A percentile compares a stretch with the other conserved stretches of the same genome.
Evolutionary conservation across 768 basidiomycete genomes (phyloP).

Genomic region (Auriscalpium vulgare): DNA sequence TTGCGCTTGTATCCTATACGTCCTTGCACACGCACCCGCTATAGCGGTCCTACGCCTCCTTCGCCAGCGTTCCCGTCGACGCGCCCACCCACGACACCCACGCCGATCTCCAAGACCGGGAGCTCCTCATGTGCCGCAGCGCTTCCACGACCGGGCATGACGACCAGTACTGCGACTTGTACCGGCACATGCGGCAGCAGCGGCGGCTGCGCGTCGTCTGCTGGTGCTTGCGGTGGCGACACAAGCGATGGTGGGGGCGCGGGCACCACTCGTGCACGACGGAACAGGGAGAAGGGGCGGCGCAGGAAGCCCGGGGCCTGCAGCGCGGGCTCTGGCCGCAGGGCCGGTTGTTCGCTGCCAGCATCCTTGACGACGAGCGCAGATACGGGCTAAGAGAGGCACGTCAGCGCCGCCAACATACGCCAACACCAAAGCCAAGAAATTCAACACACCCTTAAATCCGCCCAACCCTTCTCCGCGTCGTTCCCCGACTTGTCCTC

Average conservation of each 20-base stretch:
- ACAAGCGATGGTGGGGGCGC: neutral
- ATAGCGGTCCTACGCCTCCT: too few relatives aligned
- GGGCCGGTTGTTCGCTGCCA: too few relatives aligned
- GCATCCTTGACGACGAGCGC: neutral
- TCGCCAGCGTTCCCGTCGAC: too few relatives aligned
- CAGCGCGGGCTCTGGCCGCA: too few relatives aligned
- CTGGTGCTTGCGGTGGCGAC: neutral
- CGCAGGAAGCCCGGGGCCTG: too few relatives aligned
- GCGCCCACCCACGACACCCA: neutral
- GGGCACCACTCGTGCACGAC: neutral
- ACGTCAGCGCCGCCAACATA: neutral
- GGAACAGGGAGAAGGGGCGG: too few relatives aligned
- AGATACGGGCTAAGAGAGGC: neutral
- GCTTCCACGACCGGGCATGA: neutral
- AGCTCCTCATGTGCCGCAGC: neutral
- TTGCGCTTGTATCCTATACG: too few relatives aligned
- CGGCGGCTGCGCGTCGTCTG: neutral
- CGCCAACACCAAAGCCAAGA: neutral
- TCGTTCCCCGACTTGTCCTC: neutral
- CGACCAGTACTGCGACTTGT: neutral
- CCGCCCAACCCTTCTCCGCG: slow-evolving; percentile 6
- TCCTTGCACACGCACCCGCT: too few relatives aligned
- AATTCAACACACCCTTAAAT: neutral
- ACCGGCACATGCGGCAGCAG: neutral
- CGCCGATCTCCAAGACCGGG: neutral